Evolutionary conservation across 176 grass and related monocot species (phyloP).

Genomic region (Eleusine coracana): DNA sequence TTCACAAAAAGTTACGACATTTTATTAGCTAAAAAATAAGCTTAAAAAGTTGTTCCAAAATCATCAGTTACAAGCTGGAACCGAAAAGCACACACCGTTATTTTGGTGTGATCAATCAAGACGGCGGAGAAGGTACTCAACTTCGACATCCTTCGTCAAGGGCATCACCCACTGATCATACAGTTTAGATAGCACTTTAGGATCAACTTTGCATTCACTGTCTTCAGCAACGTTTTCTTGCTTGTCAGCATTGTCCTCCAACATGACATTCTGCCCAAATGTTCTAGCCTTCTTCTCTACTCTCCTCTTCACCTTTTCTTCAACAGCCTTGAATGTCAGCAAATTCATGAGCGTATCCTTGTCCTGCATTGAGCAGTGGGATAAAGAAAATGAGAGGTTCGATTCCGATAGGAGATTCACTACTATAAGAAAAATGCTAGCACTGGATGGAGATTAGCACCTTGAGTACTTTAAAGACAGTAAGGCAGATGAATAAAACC

Average conservation of each 20-base stretch:
- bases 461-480: not conserved
- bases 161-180: conserved; percentile 98
- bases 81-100: not conserved
- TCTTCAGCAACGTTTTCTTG: conserved; percentile 30
- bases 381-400: conserved; percentile 1
- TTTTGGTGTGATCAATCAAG: conserved; percentile 53
- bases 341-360: conserved; percentile 72
- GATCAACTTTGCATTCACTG: conserved; percentile 64
- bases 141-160: conserved; percentile 77
- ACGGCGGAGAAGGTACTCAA: conserved; percentile 81
- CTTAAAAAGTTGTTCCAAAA: not conserved
- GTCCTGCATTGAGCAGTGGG: conserved; percentile 55
- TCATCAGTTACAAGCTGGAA: not conserved
- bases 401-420: not conserved
- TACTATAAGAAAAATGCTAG: not conserved
- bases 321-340: conserved; percentile 79
- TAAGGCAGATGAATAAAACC: not conserved
- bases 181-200: conserved; percentile 60
- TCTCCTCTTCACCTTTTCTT: conserved; percentile 88
- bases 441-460: not conserved
- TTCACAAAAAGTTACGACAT: not conserved
- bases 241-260: conserved; percentile 48
- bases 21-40: not conserved
- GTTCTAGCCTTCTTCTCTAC: conserved; percentile 85
- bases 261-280: conserved; percentile 77